Evolutionary conservation across 139 green algal genomes (phyloP).

Genomic region (Chlorella sorokiniana): DNA sequence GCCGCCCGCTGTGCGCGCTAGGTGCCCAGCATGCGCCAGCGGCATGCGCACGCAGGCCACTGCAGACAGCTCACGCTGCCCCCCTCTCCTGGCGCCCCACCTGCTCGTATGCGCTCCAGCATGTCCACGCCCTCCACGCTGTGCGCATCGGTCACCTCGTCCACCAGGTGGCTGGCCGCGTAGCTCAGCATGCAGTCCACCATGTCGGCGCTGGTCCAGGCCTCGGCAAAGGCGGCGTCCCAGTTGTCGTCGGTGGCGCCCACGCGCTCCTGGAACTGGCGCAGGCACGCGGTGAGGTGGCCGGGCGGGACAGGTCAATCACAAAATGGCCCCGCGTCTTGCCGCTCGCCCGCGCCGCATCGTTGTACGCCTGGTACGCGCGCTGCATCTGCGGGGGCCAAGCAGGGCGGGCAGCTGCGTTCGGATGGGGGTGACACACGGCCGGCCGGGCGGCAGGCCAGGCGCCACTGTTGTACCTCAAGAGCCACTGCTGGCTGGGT

Average conservation of each 20-base stretch:
- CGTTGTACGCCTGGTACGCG: constrained; percentile 74
- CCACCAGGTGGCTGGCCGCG: constrained; percentile 71
- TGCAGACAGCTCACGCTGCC: not conserved
- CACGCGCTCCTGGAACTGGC: constrained; percentile 73
- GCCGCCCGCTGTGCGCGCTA: too few relatives aligned
- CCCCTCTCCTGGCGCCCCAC: not conserved
- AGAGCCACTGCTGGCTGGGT: too few relatives aligned
- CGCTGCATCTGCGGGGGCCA: constrained; percentile 68
- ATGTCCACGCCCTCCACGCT: constrained; percentile 50
- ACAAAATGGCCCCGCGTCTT: constrained; percentile 75
- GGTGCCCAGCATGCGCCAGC: not conserved
- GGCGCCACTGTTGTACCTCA: too few relatives aligned
- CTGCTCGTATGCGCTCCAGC: constrained; percentile 55
- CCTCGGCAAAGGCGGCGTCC: constrained; percentile 77
- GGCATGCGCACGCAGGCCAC: not conserved
- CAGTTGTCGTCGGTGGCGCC: constrained; percentile 77
- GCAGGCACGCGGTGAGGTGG: constrained; percentile 83
- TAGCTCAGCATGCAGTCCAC: constrained; percentile 88
- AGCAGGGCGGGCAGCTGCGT: not conserved
- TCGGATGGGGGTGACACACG: not conserved
- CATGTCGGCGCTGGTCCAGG: constrained; percentile 80
- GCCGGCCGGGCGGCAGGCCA: too few relatives aligned
- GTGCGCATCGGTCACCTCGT: constrained; percentile 51
- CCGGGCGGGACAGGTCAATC: constrained; percentile 76
- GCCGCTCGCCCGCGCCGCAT: constrained; percentile 41